A percentile compares a stretch with the other conserved stretches of the same genome.
Evolutionary conservation across 2,329 filamentous ascomycete species (phyloP).

Genomic region (Aspergillus felis): DNA sequence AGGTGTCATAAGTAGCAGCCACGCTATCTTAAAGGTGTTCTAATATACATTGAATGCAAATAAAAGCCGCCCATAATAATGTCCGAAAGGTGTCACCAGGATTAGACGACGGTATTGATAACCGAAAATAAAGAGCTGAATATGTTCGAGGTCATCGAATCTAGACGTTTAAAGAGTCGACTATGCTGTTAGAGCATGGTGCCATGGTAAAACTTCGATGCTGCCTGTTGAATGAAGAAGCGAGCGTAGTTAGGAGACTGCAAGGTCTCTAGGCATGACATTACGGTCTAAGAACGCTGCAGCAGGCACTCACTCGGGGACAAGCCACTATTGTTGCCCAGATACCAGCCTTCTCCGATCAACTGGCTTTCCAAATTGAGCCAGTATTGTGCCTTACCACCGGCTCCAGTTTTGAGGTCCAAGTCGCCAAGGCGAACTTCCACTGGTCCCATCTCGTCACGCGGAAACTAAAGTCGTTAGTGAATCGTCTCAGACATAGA

Average conservation of each 20-base stretch:
- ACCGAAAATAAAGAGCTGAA: not conserved
- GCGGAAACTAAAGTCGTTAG: slow-evolving; percentile 28
- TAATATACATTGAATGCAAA: not conserved
- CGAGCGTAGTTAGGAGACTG: not conserved
- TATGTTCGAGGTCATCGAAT: not conserved
- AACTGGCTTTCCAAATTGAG: slow-evolving; percentile 58
- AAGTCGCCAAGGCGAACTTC: slow-evolving; percentile 66
- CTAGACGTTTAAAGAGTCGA: not conserved
- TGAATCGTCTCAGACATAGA: not conserved
- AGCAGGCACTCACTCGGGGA: slow-evolving; percentile 31
- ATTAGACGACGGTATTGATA: not conserved
- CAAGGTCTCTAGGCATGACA: slow-evolving; percentile 11
- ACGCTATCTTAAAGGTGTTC: not conserved
- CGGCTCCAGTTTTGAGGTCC: slow-evolving; percentile 66
- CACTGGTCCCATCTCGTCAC: slow-evolving; percentile 26
- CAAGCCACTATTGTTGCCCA: slow-evolving; percentile 33
- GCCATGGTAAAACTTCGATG: not conserved
- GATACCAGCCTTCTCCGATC: slow-evolving; percentile 67
- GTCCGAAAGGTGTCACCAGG: not conserved
- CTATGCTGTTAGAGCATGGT: not conserved
- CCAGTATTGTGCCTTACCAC: slow-evolving; percentile 67
- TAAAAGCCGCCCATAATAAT: not conserved
- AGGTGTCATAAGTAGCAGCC: not conserved
- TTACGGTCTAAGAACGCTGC: slow-evolving; percentile 14
- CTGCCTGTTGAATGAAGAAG: not conserved